Evolutionary conservation across 768 basidiomycete genomes (phyloP).

Genomic region (Zangia roseola): DNA sequence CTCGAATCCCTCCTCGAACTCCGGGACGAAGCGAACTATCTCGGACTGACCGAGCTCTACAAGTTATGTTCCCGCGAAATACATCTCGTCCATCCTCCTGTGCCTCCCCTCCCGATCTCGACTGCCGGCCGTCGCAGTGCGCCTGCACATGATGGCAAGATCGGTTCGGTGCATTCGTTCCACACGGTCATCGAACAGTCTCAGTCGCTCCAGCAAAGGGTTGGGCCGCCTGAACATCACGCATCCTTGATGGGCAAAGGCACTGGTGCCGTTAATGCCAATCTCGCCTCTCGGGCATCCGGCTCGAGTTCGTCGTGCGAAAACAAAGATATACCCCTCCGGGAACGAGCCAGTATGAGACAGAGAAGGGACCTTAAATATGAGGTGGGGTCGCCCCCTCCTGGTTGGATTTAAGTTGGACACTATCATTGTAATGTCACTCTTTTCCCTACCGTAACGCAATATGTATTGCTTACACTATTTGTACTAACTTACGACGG

Average conservation of each 20-base stretch:
- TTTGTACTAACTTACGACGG: background rate
- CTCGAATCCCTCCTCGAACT: conserved; percentile 72
- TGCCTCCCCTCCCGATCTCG: conserved; percentile 24
- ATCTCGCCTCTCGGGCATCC: conserved; percentile 1
- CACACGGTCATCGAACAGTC: conserved; percentile 58
- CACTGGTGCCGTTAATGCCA: background rate
- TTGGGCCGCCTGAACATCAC: conserved; percentile 7
- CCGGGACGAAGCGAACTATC: conserved; percentile 74
- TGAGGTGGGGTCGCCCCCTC: conserved; percentile 29
- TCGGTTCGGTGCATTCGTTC: conserved; percentile 57
- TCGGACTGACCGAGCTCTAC: conserved; percentile 65
- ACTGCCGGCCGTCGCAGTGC: conserved; percentile 36
- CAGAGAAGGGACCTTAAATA: conserved; percentile 1
- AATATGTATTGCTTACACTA: background rate
- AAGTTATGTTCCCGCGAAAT: conserved; percentile 70
- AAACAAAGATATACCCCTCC: conserved; percentile 9
- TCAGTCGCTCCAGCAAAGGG: conserved; percentile 30
- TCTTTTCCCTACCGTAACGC: background rate
- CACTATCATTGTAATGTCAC: background rate
- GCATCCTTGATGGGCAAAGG: conserved; percentile 1
- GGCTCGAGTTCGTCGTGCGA: conserved; percentile 10
- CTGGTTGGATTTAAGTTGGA: conserved; percentile 46
- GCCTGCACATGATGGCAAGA: conserved; percentile 34
- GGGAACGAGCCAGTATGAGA: conserved; percentile 13
- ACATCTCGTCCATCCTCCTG: conserved; percentile 43